Evolutionary conservation across 257 asterid genomes (phyloP).

Genomic region (Solanum tacnaense): DNA sequence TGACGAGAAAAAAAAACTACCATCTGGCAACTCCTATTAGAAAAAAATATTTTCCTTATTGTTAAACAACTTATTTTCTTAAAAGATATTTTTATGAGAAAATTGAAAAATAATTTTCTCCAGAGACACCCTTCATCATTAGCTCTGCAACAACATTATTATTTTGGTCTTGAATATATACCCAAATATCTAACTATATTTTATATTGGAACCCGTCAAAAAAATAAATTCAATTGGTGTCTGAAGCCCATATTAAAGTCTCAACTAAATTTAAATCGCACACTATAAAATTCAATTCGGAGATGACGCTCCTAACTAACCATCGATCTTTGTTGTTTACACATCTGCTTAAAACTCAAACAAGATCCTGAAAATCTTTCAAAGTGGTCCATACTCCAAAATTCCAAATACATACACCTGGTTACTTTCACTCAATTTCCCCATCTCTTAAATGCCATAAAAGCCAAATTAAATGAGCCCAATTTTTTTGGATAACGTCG

Average conservation of each 20-base stretch:
- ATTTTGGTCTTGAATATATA: not conserved
- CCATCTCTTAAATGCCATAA: not conserved
- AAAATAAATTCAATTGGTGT: too few species aligned
- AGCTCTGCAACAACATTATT: not conserved
- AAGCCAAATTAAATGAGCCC: not conserved
- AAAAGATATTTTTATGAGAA: too few species aligned
- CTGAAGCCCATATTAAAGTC: fast-evolving
- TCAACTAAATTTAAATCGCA: fast-evolving
- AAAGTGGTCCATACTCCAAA: not conserved
- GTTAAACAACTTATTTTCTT: not conserved
- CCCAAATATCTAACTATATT: not conserved
- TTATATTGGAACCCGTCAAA: not conserved
- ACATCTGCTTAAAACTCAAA: not conserved
- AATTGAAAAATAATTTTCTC: too few species aligned
- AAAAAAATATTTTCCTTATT: too few species aligned
- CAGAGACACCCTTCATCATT: not conserved
- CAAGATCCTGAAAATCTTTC: not conserved
- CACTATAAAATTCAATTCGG: too few species aligned
- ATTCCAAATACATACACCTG: not conserved
- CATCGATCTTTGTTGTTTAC: not conserved
- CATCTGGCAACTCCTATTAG: too few species aligned
- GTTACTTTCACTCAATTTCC: not conserved
- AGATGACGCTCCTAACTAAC: too few species aligned
- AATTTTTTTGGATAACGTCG: not conserved
- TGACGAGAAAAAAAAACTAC: too few species aligned